Base-by-base conservation (phyloP, 2,329 filamentous ascomycete genomes). In the Pseudogymnoascus sp. region DNA sequence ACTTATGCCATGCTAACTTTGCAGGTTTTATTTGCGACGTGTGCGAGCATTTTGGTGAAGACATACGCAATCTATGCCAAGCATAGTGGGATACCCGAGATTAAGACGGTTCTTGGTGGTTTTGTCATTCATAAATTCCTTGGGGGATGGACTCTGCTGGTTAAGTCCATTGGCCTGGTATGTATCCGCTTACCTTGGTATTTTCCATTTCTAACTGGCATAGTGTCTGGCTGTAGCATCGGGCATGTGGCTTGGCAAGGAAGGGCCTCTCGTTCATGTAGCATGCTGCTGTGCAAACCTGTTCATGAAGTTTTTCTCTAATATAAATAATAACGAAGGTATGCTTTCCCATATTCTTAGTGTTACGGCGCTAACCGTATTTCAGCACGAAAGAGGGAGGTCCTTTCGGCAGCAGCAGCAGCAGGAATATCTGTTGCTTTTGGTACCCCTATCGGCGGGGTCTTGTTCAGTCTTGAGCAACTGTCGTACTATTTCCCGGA, bases 401-500 rank as follows among this genome's bases (percentile, higher is more conserved):
- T 97, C 0, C 80, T 99, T 2, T 97, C 93, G 4, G 93, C 93
- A 0, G 93, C 95, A 0, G 92, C 95, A 0, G 92, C 93, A 2
- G 90, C 91, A 5, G 93, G 93, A 40, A 96, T 97, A 42, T 96
- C 92, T 1, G 93, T 97, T 28, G 93, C 93, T 50, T 97, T 97
- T 74, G 93, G 93, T 31, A 91, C 93, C 5, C 93, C 93, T 8
- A 96, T 97, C 63, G 95, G 93, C 10, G 93, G 93, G 57, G 93
- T 97, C 21, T 78, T 97, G 19, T 97, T 97, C 79, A 96, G 91
- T 76, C 83, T 97, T n/a, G 93, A 96, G 84, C 91, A 96, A 82
- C 80, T 97, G 2, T 96, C 92, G 0, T 97, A 97, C 75, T 97
- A 97, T 76, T 97, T 97, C 70, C 93, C 95, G 0, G 93, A 97